Percentiles rank a stretch among this genome's conserved stretches.
These are phyloP conservation scores for Hyaloscypha finlandica DNA, from an alignment of 495 filamentous ascomycete genomes.

Conservation along the genomic window DNA sequence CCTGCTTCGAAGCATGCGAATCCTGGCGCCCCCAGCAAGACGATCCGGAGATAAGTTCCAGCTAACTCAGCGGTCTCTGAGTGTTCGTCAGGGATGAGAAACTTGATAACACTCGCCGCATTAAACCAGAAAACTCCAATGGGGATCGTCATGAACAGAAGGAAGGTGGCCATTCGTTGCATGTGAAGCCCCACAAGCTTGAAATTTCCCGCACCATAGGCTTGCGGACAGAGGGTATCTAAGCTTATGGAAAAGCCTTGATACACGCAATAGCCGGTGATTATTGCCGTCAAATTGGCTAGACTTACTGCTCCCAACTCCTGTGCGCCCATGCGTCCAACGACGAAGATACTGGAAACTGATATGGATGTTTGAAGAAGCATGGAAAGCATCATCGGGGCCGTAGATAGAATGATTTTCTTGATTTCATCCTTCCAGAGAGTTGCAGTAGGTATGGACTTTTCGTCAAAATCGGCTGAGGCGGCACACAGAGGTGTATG, in stretches of 20 bases:
- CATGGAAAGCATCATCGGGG: slow-evolving; percentile 63
- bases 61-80: slow-evolving; percentile 63
- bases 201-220: slow-evolving; percentile 67
- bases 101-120: slow-evolving; percentile 36
- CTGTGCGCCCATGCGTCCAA: slow-evolving; percentile 59
- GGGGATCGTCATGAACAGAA: no score
- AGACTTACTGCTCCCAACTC: slow-evolving; percentile 66
- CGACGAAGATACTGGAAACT: slow-evolving; percentile 63
- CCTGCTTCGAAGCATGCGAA: slow-evolving; percentile 66
- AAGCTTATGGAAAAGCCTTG: slow-evolving; percentile 67
- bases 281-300: slow-evolving; percentile 68
- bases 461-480: no score
- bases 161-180: no score
- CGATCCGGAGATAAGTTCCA: slow-evolving; percentile 62
- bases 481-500: no score
- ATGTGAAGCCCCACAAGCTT: slow-evolving; percentile 58
- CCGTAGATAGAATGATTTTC: slow-evolving; percentile 57
- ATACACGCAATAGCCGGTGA: slow-evolving; percentile 67
- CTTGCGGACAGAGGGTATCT: slow-evolving; percentile 72
- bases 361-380: slow-evolving; percentile 69
- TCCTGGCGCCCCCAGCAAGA: slow-evolving; percentile 63
- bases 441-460: no score
- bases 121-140: no score
- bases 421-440: slow-evolving; percentile 72
- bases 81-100: slow-evolving; percentile 47